These are phyloP conservation scores for Cicer yamashitae DNA, from an alignment of 306 rosid genomes.

Conservation along the genomic window DNA sequence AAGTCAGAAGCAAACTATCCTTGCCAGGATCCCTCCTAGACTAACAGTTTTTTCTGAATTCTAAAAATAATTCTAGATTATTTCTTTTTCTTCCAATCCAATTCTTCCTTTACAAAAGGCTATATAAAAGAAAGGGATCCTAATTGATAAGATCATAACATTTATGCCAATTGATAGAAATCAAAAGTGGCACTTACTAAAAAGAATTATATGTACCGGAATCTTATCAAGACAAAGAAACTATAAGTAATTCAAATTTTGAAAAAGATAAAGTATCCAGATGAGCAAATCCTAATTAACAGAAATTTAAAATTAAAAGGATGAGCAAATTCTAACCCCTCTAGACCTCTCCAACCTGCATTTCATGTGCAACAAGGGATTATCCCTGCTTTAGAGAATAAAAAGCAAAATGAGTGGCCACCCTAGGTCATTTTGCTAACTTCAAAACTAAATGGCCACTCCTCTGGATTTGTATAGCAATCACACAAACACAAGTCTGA, in stretches of 20 bases:
- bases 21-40: neutral
- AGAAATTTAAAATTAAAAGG: too few species aligned
- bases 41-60: neutral
- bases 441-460: constrained; percentile 10
- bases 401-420: constrained; percentile 1
- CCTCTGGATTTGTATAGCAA: constrained; percentile 24
- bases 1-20: neutral
- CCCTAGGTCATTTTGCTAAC: constrained; percentile 33
- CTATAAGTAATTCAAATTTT: neutral
- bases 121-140: neutral
- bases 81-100: neutral
- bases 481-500: constrained; percentile 17
- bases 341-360: constrained; percentile 26
- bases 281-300: neutral
- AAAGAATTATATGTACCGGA: neutral
- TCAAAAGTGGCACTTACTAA: neutral
- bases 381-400: constrained; percentile 18
- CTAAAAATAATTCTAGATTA: neutral
- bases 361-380: constrained; percentile 21
- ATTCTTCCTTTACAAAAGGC: neutral
- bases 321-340: constrained; percentile 12
- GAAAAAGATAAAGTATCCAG: neutral
- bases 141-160: neutral
- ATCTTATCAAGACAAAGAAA: neutral
- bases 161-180: neutral